Conservation (phyloP, 2,329 filamentous ascomycete species). For the Exophiala sideris region DNA sequence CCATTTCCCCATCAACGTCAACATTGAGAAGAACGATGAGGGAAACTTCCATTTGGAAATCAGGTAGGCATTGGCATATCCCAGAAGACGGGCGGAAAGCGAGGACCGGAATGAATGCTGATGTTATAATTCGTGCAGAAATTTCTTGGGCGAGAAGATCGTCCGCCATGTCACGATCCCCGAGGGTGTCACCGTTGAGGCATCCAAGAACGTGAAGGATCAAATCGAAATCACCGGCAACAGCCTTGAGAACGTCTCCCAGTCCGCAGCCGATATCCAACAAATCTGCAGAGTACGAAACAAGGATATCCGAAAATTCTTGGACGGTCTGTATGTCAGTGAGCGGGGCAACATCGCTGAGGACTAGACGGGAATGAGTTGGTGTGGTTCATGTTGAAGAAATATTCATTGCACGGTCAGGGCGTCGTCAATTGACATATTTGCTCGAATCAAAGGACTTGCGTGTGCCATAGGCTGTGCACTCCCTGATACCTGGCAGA, state of each 20-base stretch:
- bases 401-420: background rate
- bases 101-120: slow-evolving; percentile 20
- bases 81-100: slow-evolving; percentile 9
- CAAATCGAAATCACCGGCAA: slow-evolving; percentile 91
- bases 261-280: slow-evolving; percentile 98
- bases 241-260: slow-evolving; percentile 95
- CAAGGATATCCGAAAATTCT: slow-evolving; percentile 99
- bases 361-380: slow-evolving; percentile 32
- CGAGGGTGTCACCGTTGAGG: slow-evolving; percentile 82
- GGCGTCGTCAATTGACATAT: background rate
- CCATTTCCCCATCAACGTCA: slow-evolving; percentile 99
- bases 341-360: slow-evolving; percentile 94
- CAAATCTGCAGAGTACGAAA: slow-evolving; percentile 99
- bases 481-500: background rate
- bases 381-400: slow-evolving; percentile 3
- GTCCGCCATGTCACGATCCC: slow-evolving; percentile 89
- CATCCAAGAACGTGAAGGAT: slow-evolving; percentile 93
- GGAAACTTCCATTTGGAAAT: slow-evolving; percentile 91
- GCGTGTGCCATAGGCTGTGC: no score
- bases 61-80: slow-evolving; percentile 60
- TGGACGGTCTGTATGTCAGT: slow-evolving; percentile 99
- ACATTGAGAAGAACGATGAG: slow-evolving; percentile 93
- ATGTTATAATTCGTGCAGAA: slow-evolving; percentile 52
- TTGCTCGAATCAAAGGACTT: background rate
- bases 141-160: slow-evolving; percentile 99